phyloP scores from a whole-genome alignment of 1,284 basidiomycete species.

The Ustilago loliicola region DNA sequence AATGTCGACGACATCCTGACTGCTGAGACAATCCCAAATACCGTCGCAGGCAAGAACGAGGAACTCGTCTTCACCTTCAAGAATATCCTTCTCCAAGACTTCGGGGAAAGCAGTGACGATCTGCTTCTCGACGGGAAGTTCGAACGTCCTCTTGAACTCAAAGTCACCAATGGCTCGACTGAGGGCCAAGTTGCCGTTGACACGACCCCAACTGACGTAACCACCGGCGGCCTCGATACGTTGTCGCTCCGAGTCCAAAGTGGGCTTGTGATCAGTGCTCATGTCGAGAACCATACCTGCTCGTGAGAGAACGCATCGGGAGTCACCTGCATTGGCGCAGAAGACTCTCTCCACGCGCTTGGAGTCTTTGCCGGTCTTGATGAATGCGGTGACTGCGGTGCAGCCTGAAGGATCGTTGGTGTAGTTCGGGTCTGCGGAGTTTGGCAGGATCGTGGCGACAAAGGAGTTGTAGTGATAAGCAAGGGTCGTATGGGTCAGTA shows the following conservation, averaged over 20 bases:
- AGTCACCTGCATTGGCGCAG: conserved; percentile 94
- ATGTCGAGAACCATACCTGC: conserved; percentile 88
- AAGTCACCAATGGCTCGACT: conserved; percentile 97
- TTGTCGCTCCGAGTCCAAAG: conserved; percentile 83
- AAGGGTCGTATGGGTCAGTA: too few relatives aligned
- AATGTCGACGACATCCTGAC: conserved; percentile 92
- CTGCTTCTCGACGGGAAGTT: conserved; percentile 86
- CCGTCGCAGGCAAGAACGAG: conserved; percentile 96
- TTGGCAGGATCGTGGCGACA: not conserved
- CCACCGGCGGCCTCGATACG: conserved; percentile 95
- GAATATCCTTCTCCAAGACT: conserved; percentile 82
- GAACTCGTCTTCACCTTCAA: conserved; percentile 90
- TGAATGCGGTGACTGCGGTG: conserved; percentile 86
- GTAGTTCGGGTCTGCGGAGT: conserved; percentile 81
- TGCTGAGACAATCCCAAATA: conserved; percentile 97
- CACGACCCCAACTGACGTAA: conserved; percentile 95
- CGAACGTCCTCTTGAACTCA: conserved; percentile 95
- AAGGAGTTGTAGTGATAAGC: not conserved
- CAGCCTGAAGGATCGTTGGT: conserved; percentile 94
- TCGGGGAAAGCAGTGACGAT: conserved; percentile 97
- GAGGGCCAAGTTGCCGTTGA: conserved; percentile 96
- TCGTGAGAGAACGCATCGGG: conserved; percentile 87
- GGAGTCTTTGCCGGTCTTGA: conserved; percentile 31
- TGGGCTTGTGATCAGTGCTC: conserved; percentile 96
- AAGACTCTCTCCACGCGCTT: conserved; percentile 57